Evolutionary conservation across 768 basidiomycete genomes (phyloP), one percentile per base, ranked within the genome.

Genomic region (Melanogaster broomeanus): DNA sequence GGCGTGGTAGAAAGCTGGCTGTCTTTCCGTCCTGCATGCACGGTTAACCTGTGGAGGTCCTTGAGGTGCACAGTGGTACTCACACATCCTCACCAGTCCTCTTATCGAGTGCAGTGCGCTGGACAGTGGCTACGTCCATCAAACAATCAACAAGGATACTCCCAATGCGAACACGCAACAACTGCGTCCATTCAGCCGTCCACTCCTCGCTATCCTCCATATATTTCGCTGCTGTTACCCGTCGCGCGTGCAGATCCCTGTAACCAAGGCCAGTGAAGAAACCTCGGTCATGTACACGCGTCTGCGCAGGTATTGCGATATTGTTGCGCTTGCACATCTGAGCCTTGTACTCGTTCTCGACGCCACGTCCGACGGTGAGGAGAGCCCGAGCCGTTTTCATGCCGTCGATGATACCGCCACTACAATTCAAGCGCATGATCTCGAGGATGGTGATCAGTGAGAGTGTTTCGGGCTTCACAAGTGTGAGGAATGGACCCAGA

Each of bases 271-370:
- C 72, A 1, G 81, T 77, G 66, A 88, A 90, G 58, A 75, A 81
- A 37, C 77, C 75, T 15, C 68, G 60, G 60, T 69, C 25, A 21
- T 60, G 59, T 6, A 59, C 55, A 4, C 70, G 67, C 16, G 54
- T 53, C 42, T 69, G 47, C 0, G 65, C 53, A 0, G 81, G 79
- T 6, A 85, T 39, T 2, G 73, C 71, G 25, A 90, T 84, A 34
- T 82, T 74, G 64, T 83, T 78, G 60, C 75, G 76, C 61, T 79
- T 83, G 72, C 85, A 87, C 63, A 92, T 83, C 64, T 89, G 79
- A 3, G 90, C 84, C 67, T 94, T 89, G 75, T 94, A 90, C 74
- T 98, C 95, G 44, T 83, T 78, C 72, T 98, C 96, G 31, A 98
- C 82, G 0, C 88, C 89, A 52, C 80, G 84, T 0, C 95, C 96